phyloP scores from a whole-genome alignment of 805 yeast genomes.

The Yarrowia sp. region DNA sequence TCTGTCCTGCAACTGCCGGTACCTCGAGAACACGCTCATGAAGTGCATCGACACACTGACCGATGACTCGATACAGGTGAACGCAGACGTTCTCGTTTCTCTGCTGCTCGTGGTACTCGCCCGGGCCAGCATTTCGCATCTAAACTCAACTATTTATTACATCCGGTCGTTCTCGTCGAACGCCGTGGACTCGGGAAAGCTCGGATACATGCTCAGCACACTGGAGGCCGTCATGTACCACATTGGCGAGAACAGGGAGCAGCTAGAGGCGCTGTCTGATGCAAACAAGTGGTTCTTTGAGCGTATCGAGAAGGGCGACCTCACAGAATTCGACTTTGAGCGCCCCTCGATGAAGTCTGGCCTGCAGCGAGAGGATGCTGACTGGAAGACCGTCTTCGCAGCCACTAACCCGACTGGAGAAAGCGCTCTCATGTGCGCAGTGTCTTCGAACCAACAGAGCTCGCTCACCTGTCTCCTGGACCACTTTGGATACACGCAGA shows the following conservation, averaged over 20 bases:
- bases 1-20: conserved; percentile 3
- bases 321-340: not conserved
- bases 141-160: conserved; percentile 65
- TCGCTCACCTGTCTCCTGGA: conserved; percentile 50
- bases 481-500: conserved; percentile 54
- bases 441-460: conserved; percentile 47
- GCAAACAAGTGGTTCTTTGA: conserved; percentile 56
- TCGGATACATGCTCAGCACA: conserved; percentile 78
- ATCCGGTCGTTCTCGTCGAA: conserved; percentile 57
- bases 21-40: conserved; percentile 10
- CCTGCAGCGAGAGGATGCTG: conserved; percentile 5
- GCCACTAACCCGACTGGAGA: conserved; percentile 60
- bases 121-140: conserved; percentile 55
- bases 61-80: conserved; percentile 41
- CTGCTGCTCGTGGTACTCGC: conserved; percentile 68
- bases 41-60: conserved; percentile 2
- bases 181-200: conserved; percentile 54
- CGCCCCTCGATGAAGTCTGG: conserved; percentile 10
- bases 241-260: conserved; percentile 46
- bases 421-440: conserved; percentile 64
- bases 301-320: conserved; percentile 44
- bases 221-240: conserved; percentile 77
- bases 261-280: conserved; percentile 45
- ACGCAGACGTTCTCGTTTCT: conserved; percentile 80
- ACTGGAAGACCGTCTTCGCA: conserved; percentile 36